Base-by-base conservation (phyloP, 306 rosid species). In the Cucurbita ficifolia region DNA sequence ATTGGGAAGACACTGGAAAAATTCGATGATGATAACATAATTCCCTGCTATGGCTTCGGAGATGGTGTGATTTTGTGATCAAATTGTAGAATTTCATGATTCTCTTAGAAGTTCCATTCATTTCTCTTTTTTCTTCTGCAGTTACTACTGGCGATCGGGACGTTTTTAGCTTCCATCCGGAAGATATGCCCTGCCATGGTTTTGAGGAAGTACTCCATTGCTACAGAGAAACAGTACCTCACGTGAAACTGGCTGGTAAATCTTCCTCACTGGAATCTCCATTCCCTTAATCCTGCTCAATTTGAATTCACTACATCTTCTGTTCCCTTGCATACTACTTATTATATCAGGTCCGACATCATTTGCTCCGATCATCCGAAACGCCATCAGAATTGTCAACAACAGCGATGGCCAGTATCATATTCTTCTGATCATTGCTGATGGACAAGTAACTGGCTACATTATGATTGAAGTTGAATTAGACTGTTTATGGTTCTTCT, bases 31-130 rank as follows among this genome's bases (percentile, higher is more conserved):
- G 84, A 81, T 55, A 74, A 74, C 54, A 80, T 10, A 16, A 81
- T 81, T 53, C 84, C 84, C 42, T 81, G 81, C 57, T 81, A 73
- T 42, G 81, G 84, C 73, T 81, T 74, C 40, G 84, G 81, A 11
- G 81, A 81, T 45, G 76, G 80, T 80, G 53, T 45, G 45, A 22
- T 74, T 39, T 39, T 71, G 35, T 71, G 18, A 55, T 18, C 49
- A 4, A 14, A 73, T 52, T 73, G 14, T 56, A 53, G 48, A 38
- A 56, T 19, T 40, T 42, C 75, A 70, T 21, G 5, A 67, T 22
- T 70, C 43, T 70, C 5, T 52, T 14, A 29, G 33, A 49, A 39
- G 24, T 33, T 35, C 12, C 33, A 39, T 22, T 71, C 10, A 64
- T 57, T 12, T 43, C 24, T 54, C 48, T 3, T 78, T 48, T 21